These are phyloP conservation scores for Luffa aegyptiaca DNA, from an alignment of 306 rosid genomes.

Conservation along the genomic window DNA sequence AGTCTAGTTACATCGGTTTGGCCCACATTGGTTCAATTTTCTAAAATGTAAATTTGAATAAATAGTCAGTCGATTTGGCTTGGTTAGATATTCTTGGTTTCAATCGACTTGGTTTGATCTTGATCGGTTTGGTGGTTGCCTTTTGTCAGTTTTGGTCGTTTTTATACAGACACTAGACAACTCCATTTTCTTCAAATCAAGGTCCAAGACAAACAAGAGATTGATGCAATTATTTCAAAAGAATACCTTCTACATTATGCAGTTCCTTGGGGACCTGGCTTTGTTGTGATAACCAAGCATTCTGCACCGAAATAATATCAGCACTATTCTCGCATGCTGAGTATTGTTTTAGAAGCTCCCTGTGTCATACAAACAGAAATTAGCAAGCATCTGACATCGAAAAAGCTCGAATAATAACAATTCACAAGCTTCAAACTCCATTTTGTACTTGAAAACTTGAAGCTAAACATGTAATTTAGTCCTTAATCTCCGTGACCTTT, in stretches of 20 bases:
- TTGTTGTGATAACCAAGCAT: constrained; percentile 73
- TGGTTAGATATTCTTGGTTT: background rate
- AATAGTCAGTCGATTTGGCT: background rate
- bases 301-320: constrained; percentile 68
- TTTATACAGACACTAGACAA: background rate
- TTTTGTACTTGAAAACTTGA: background rate
- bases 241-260: constrained; percentile 44
- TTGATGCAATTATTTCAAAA: too few species aligned
- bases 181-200: background rate
- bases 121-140: background rate
- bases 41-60: background rate
- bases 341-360: constrained; percentile 84
- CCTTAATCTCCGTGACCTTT: background rate
- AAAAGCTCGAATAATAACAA: background rate
- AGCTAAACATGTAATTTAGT: background rate
- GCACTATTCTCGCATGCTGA: constrained; percentile 68
- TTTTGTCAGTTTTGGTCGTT: background rate
- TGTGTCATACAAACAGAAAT: constrained; percentile 22
- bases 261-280: constrained; percentile 42
- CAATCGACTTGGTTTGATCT: background rate
- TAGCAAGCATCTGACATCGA: background rate
- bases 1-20: background rate
- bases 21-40: background rate
- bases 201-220: background rate
- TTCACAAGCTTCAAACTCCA: background rate